A percentile compares a stretch with the other conserved stretches of the same genome.
Evolutionary conservation across 306 rosid genomes (phyloP).

Genomic region (Fragaria vesca): DNA sequence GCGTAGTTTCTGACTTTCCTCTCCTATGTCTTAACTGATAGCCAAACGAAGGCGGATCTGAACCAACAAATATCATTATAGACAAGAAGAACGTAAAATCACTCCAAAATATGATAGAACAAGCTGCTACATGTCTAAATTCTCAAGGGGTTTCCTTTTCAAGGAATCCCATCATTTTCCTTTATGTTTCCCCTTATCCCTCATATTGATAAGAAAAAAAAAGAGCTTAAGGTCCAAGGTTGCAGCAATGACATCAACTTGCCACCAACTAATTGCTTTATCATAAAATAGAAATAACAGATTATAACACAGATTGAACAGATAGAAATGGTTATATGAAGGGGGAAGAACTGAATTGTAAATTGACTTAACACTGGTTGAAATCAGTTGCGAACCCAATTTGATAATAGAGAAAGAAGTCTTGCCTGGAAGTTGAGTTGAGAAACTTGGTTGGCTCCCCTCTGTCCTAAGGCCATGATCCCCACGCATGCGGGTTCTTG

Average conservation of each 20-base stretch:
- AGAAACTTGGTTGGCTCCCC: constrained; percentile 45
- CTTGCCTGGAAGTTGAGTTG: constrained; percentile 58
- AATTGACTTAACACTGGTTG: not conserved
- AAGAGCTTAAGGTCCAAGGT: not conserved
- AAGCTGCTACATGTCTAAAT: not conserved
- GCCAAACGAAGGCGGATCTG: constrained; percentile 53
- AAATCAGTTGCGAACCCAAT: constrained; percentile 9
- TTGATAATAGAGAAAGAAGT: constrained; percentile 28
- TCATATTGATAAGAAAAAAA: not conserved
- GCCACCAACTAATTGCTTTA: not conserved
- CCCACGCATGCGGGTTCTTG: constrained; percentile 37
- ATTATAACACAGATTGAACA: not conserved
- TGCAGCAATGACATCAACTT: not conserved
- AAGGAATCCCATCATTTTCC: not conserved
- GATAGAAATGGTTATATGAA: not conserved
- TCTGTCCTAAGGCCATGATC: constrained; percentile 41
- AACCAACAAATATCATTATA: constrained; percentile 29
- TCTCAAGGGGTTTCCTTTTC: not conserved
- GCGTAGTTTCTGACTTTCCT: constrained; percentile 94
- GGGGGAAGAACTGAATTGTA: not conserved
- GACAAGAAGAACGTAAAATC: not conserved
- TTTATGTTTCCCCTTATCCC: not conserved
- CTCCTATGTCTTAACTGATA: constrained; percentile 60
- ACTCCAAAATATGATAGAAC: not conserved
- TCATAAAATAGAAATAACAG: not conserved